Base-by-base conservation (phyloP, 805 yeast genomes). In the Yamadazyma olivae region DNA sequence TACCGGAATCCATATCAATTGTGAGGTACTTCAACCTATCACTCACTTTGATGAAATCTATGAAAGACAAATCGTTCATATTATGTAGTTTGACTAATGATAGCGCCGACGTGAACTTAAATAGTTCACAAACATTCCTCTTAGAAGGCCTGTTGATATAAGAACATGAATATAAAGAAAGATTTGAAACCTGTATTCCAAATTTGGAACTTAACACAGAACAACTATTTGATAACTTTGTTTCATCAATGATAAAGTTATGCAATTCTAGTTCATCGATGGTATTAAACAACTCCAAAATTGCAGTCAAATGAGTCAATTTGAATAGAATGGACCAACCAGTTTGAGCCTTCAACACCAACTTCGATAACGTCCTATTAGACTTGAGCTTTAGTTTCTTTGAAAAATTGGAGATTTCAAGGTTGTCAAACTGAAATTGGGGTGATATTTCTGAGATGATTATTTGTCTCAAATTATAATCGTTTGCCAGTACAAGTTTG, bases 271-370 rank as follows among this genome's bases (percentile, higher is more conserved):
- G 50, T 33, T 68, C 69, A 21, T 67, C 58, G 5, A 78, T 64
- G 8, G 35, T 29, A 31, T 53, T 59, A 38, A 50, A 66, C 6
- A 64, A 46, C 12, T 72, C 71, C 39, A 73, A 60, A 14, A 79
- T 57, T 44, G 74, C 57, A 1, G 76, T 51, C 6, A 77, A 45
- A 41, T 71, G 75, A 9, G 68, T 57, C 13, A 46, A 32, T 39
- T 73, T 62, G 43, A 77, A 54, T 3, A 81, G 77, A 12, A 78
- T 70, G 22, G 70, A 68, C 78, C 78, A 71, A 2, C 77, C 77
- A 0, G 64, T 39, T 40, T 73, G 74, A 0, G 76, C 64, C 3
- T 65, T 56, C 2, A 74, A 45, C 3, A 51, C 49, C n/a, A 74
- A 48, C n/a, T 44, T 57, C 2, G 57, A 41, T 5, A 72, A 45